A percentile compares a stretch with the other conserved stretches of the same genome.
phyloP scores from a whole-genome alignment of 2,329 filamentous ascomycete species.

The Talaromyces sp. region DNA sequence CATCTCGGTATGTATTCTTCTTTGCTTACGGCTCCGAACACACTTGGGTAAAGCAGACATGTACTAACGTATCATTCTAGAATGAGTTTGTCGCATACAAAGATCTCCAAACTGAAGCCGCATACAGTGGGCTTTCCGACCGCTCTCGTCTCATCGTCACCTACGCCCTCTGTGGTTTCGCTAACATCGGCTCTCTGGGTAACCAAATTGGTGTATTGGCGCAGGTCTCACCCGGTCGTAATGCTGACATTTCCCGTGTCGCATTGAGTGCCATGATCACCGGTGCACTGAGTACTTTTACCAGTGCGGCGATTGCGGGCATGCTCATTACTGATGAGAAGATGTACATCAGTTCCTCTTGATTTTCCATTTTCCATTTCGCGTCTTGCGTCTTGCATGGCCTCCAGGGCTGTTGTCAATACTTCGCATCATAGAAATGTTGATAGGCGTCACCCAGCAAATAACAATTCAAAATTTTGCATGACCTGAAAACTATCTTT shows the following conservation, averaged over 20 bases:
- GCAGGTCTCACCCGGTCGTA: conserved; percentile 74
- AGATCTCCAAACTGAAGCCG: conserved; percentile 53
- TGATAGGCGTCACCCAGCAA: no score
- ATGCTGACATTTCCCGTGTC: conserved; percentile 73
- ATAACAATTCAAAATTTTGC: no score
- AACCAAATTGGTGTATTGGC: conserved; percentile 87
- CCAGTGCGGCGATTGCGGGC: conserved; percentile 75
- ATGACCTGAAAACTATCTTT: no score
- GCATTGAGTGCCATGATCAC: conserved; percentile 77
- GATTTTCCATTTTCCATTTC: not conserved
- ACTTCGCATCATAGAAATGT: no score
- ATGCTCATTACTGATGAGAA: conserved; percentile 66
- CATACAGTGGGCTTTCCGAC: conserved; percentile 63
- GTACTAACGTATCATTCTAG: conserved; percentile 27
- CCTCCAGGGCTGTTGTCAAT: no score
- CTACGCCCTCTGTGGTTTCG: conserved; percentile 80
- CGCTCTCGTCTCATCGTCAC: conserved; percentile 81
- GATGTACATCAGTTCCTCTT: conserved; percentile 18
- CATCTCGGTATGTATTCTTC: conserved; percentile 60
- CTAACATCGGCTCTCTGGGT: conserved; percentile 84
- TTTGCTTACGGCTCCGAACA: conserved; percentile 4
- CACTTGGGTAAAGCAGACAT: not conserved
- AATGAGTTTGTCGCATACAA: conserved; percentile 81
- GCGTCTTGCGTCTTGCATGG: no score
- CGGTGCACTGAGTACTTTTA: conserved; percentile 77